Percentiles rank a stretch among this genome's conserved stretches.
Conservation (phyloP, 768 basidiomycete species). For the Amanita exitialis region DNA sequence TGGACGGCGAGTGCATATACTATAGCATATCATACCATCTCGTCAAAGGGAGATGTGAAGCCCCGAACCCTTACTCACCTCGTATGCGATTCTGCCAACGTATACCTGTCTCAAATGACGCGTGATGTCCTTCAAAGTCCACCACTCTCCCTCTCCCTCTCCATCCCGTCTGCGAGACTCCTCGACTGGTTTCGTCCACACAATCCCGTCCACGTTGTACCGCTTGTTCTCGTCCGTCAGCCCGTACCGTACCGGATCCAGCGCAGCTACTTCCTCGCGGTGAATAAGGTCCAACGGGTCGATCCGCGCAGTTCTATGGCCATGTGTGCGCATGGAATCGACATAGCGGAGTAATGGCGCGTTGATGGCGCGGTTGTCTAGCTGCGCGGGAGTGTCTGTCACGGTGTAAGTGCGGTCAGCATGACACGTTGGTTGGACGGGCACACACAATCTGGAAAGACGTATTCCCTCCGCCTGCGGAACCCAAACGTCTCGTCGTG, state of each 20-base stretch:
- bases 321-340: constrained; percentile 79
- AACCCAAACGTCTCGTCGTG: constrained; percentile 80
- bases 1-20: constrained; percentile 83
- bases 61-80: constrained; percentile 25
- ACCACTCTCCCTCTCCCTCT: constrained; percentile 30
- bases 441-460: constrained; percentile 62
- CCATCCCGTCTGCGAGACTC: constrained; percentile 9
- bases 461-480: constrained; percentile 50
- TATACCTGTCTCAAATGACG: constrained; percentile 65
- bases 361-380: constrained; percentile 59
- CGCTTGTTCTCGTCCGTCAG: constrained; percentile 38
- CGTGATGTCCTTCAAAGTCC: constrained; percentile 65
- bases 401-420: neutral
- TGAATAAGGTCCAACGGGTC: constrained; percentile 86
- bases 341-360: constrained; percentile 81
- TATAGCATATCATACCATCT: constrained; percentile 8
- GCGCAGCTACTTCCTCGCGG: constrained; percentile 69
- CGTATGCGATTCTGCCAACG: constrained; percentile 80
- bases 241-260: constrained; percentile 72
- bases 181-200: constrained; percentile 56
- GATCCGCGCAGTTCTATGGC: constrained; percentile 76
- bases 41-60: neutral
- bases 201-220: constrained; percentile 73
- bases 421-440: neutral
- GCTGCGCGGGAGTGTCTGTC: constrained; percentile 53